These are phyloP conservation scores for Senna tora DNA, from an alignment of 306 rosid species.

Conservation along the genomic window DNA sequence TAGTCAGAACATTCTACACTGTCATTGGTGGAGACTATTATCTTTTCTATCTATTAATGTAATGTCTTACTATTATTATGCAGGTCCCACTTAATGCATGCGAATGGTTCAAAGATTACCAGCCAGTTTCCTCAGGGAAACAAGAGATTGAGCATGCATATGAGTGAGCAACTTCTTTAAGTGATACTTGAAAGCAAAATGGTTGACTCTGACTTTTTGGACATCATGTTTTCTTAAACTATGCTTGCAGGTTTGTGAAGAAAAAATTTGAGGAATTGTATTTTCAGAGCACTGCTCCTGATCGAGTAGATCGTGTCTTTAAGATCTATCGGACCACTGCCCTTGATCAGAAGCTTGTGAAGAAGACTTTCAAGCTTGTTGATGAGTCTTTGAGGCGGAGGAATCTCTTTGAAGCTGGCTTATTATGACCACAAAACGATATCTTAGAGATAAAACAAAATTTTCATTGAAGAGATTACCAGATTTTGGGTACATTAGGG, in stretches of 20 bases:
- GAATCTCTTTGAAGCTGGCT: conserved; percentile 93
- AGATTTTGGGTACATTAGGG: conserved; percentile 57
- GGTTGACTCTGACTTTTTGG: conserved; percentile 17
- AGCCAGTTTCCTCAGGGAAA: conserved; percentile 87
- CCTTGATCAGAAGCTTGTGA: conserved; percentile 96
- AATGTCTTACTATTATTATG: conserved; percentile 40
- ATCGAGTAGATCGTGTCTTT: conserved; percentile 86
- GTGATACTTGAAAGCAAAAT: conserved; percentile 17
- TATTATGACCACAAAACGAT: conserved; percentile 61
- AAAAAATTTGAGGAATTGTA: conserved; percentile 93
- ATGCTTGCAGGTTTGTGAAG: conserved; percentile 82
- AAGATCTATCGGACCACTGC: conserved; percentile 96
- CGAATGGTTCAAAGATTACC: conserved; percentile 95
- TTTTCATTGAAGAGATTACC: conserved; percentile 38
- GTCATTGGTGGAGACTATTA: conserved; percentile 36
- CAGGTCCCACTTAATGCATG: conserved; percentile 92
- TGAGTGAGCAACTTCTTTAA: conserved; percentile 66
- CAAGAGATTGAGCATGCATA: conserved; percentile 94
- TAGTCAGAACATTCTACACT: conserved; percentile 17
- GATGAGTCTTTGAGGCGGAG: conserved; percentile 93
- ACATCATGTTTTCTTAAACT: neutral
- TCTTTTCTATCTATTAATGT: conserved; percentile 29
- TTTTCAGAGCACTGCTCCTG: conserved; percentile 88
- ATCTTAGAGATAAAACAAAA: conserved; percentile 30
- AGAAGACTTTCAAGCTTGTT: conserved; percentile 98